Evolutionary conservation across 2,329 filamentous ascomycete genomes (phyloP).

Genomic region (Pseudogymnoascus sp.): DNA sequence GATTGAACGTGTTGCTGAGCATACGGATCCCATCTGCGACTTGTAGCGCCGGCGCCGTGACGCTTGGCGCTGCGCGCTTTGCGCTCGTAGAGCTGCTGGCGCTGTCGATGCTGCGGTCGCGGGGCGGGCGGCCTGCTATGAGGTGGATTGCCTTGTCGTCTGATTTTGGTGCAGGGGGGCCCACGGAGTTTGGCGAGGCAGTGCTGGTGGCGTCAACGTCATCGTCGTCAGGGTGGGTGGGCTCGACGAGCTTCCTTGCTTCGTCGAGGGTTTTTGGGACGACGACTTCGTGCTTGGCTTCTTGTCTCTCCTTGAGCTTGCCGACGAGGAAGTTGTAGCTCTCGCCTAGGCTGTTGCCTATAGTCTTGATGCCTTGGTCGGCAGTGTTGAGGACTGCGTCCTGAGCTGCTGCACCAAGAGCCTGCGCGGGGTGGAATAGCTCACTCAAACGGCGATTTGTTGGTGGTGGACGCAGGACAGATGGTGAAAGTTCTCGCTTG

Average conservation of each 20-base stretch:
- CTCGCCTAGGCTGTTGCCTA: constrained; percentile 80
- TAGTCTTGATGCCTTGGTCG: constrained; percentile 85
- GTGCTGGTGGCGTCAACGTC: constrained; percentile 29
- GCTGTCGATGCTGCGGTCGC: constrained; percentile 74
- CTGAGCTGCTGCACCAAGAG: constrained; percentile 71
- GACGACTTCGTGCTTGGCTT: constrained; percentile 40
- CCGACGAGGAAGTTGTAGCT: constrained; percentile 93
- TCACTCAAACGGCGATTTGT: constrained; percentile 63
- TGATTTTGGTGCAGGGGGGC: constrained; percentile 28
- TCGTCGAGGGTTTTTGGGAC: constrained; percentile 90
- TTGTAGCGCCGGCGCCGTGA: constrained; percentile 19
- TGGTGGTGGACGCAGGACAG: constrained; percentile 14
- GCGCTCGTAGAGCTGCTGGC: constrained; percentile 51
- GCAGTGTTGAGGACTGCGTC: constrained; percentile 82
- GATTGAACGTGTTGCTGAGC: constrained; percentile 73
- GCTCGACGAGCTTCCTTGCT: constrained; percentile 77
- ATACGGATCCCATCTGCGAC: constrained; percentile 73
- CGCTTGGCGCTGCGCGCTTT: constrained; percentile 16
- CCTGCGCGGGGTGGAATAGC: constrained; percentile 75
- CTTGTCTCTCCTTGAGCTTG: constrained; percentile 66
- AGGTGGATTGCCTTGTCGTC: constrained; percentile 64
- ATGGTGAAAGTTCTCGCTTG: constrained; percentile 20
- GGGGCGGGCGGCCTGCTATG: constrained; percentile 53
- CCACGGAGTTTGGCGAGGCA: constrained; percentile 36
- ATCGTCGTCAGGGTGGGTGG: constrained; percentile 44